Base-by-base conservation (phyloP, 1,284 basidiomycete genomes). In the Inonotus obliquus region DNA sequence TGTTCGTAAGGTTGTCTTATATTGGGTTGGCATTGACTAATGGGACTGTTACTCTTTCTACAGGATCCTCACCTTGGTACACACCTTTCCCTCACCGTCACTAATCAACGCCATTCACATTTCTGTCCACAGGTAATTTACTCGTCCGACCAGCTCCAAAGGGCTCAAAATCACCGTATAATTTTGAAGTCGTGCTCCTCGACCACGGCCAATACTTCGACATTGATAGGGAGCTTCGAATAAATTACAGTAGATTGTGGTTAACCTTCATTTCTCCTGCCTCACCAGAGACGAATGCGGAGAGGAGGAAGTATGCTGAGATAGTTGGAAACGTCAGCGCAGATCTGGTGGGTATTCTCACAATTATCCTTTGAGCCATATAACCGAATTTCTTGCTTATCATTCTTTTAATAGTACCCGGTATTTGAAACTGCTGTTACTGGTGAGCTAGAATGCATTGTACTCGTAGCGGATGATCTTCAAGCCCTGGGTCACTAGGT, bases 131-230 rank as follows among this genome's bases (percentile, higher is more conserved):
- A 85, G 95, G 96, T 9, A 98, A 98, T 72, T 78, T 99, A 23
- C 80, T 99, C 29, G 96, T 99, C 62, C 86, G 95, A 60, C 86
- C 90, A 0, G 82, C 87, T 7, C 80, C 84, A 1, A 66, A 71
- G 10, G 67, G 65, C 2, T 91, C 92, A 0, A 79, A 79, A 60
- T 94, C 92, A 4, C 91, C 92, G 0, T 92, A 91, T 76, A 96
- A 96, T 73, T 98, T 98, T 70, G 96, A 98, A 71, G 89, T 97
- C 54, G 94, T 93, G 21, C 80, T 97, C 1, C 77, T 98, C 59
- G 95, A 98, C 69, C 95, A 97, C 66, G 95, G 92, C 1, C 76
- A 94, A 19, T 98, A 97, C 74, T 97, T 98, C 68, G 94, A 96
- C 71, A 78, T 98, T 2, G 87, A 92, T 58, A 76, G 84, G 27